phyloP scores from a whole-genome alignment of 441 rosid genomes.

The Croton setiger region DNA sequence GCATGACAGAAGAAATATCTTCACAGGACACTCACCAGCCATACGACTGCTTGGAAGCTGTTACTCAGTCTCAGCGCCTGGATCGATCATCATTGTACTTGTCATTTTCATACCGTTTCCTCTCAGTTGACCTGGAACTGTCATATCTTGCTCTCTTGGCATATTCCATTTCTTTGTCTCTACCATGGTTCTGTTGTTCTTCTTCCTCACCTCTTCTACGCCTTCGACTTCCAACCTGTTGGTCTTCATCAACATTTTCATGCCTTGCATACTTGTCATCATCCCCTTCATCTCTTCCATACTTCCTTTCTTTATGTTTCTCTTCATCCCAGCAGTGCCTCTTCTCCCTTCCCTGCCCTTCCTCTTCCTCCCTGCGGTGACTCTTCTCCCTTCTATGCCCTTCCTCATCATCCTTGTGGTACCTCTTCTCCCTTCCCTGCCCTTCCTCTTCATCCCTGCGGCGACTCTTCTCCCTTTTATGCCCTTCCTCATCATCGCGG shows the following conservation, averaged over 20 bases:
- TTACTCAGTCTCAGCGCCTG: slow-evolving; percentile 20
- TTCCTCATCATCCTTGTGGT: slow-evolving; percentile 20
- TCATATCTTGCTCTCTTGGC: slow-evolving; percentile 46
- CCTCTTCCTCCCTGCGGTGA: slow-evolving; percentile 17
- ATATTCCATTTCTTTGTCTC: slow-evolving; percentile 28
- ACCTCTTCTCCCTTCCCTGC: slow-evolving; percentile 9
- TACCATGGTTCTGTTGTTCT: slow-evolving; percentile 22
- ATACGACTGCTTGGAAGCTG: slow-evolving; percentile 3
- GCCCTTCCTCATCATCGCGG: slow-evolving; percentile 25
- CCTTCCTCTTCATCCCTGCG: slow-evolving; percentile 25
- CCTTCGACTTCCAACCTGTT: slow-evolving; percentile 25
- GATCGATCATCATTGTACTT: slow-evolving; percentile 23
- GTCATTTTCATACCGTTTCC: slow-evolving; percentile 29
- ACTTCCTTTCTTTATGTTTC: slow-evolving; percentile 23
- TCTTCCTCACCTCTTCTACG: slow-evolving; percentile 41
- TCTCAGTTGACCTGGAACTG: slow-evolving; percentile 37
- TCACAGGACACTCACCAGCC: slow-evolving; percentile 18
- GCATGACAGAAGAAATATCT: background rate
- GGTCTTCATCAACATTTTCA: slow-evolving; percentile 27
- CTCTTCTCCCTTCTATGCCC: slow-evolving; percentile 17
- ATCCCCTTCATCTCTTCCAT: slow-evolving; percentile 28
- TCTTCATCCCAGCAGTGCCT: slow-evolving; percentile 21
- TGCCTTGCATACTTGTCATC: slow-evolving; percentile 22
- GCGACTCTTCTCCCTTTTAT: background rate
- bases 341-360: slow-evolving; percentile 21